These are phyloP conservation scores for Tylopilus rubrobrunneus DNA, from an alignment of 768 basidiomycete genomes.

Conservation along the genomic window DNA sequence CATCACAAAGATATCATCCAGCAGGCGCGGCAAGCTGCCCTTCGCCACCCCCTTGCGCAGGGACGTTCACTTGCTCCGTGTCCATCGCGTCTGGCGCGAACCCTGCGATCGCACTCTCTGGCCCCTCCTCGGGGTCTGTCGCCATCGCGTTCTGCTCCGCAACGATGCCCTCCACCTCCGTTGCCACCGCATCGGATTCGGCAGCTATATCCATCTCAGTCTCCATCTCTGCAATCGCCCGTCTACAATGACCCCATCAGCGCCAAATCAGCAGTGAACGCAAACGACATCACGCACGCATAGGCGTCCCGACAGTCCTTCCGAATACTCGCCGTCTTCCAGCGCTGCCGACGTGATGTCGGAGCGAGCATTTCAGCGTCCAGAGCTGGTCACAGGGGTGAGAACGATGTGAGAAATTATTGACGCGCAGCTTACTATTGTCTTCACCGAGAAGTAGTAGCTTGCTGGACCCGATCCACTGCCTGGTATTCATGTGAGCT, in stretches of 20 bases:
- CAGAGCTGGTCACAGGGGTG: constrained; percentile 41
- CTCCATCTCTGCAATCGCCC: constrained; percentile 48
- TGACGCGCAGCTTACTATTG: constrained; percentile 41
- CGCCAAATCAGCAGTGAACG: not conserved
- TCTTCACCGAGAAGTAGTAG: constrained; percentile 69
- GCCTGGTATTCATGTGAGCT: constrained; percentile 40
- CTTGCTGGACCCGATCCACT: constrained; percentile 52
- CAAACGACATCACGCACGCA: constrained; percentile 39
- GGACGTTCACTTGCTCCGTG: not conserved
- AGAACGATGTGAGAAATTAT: not conserved
- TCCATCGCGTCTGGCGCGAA: not conserved
- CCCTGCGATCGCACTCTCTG: not conserved
- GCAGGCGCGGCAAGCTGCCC: constrained; percentile 2
- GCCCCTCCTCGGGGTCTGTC: not conserved
- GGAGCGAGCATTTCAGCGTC: constrained; percentile 60
- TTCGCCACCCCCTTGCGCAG: not conserved
- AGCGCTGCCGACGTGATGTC: constrained; percentile 51
- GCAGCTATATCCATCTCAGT: constrained; percentile 24
- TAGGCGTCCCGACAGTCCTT: constrained; percentile 61
- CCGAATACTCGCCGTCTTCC: constrained; percentile 50
- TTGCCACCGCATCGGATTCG: constrained; percentile 1
- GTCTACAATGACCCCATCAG: constrained; percentile 26
- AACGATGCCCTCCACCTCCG: constrained; percentile 8
- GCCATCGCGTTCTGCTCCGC: not conserved
- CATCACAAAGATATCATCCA: constrained; percentile 8